Evolutionary conservation across 192 early-diverging fungal genomes (phyloP).

Genomic region (Coemansia pectinata): DNA sequence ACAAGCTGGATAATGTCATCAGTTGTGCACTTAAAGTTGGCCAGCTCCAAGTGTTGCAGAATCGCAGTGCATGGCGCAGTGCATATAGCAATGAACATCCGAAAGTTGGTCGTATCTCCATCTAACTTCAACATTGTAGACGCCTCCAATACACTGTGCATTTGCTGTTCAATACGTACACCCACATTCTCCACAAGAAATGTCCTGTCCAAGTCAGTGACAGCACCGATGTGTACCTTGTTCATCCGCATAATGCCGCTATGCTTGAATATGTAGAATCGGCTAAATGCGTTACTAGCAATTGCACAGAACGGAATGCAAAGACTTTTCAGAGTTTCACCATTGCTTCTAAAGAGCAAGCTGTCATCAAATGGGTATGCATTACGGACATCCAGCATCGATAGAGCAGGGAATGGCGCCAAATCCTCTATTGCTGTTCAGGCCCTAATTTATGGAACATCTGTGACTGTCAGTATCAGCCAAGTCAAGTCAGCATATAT

Average conservation of each 20-base stretch:
- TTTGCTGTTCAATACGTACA: neutral
- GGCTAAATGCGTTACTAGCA: neutral
- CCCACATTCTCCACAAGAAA: neutral
- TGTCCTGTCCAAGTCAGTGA: neutral
- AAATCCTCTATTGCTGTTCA: neutral
- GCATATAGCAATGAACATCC: neutral
- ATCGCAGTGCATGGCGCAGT: neutral
- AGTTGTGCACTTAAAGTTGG: neutral
- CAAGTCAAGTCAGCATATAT: neutral
- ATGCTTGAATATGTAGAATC: neutral
- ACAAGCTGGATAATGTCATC: neutral
- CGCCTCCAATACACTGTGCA: neutral
- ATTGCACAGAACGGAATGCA: neutral
- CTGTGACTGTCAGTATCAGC: neutral
- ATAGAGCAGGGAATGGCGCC: neutral
- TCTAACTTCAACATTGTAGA: neutral
- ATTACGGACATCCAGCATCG: neutral
- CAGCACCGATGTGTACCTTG: neutral
- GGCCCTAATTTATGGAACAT: neutral
- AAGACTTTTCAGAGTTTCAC: neutral
- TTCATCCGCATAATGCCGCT: neutral
- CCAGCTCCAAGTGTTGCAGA: neutral
- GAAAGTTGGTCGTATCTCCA: neutral
- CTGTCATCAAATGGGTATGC: neutral
- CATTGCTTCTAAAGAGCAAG: neutral